Conservation (phyloP, 495 filamentous ascomycete species). For the Chaetomidium leptoderma region DNA sequence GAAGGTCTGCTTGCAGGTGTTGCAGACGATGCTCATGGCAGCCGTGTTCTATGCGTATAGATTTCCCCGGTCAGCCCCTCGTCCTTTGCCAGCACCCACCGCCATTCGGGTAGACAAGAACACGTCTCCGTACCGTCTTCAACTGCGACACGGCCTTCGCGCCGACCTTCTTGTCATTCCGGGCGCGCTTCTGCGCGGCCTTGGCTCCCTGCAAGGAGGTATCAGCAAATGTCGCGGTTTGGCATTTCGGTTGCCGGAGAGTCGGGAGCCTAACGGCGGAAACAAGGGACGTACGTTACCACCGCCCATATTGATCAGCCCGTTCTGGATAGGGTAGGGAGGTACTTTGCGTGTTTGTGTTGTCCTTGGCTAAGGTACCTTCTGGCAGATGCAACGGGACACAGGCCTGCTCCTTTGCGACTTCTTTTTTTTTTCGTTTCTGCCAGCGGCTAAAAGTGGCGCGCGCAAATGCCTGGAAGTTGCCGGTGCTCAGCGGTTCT, state of each 20-base stretch:
- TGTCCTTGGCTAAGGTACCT: not conserved
- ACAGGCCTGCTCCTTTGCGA: not conserved
- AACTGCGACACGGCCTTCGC: constrained; percentile 54
- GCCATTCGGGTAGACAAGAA: not conserved
- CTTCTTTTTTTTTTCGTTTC: constrained; percentile 13
- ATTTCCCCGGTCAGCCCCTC: constrained; percentile 3
- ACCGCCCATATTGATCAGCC: constrained; percentile 42
- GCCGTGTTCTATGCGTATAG: constrained; percentile 39
- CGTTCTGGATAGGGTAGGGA: no score
- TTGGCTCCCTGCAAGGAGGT: constrained; percentile 47
- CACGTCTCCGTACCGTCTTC: constrained; percentile 49
- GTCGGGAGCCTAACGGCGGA: constrained; percentile 5
- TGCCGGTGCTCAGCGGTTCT: constrained; percentile 5
- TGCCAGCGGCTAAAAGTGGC: constrained; percentile 18
- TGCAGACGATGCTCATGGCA: constrained; percentile 55
- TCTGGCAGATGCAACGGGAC: not conserved
- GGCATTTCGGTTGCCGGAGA: constrained; percentile 8
- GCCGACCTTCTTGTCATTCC: constrained; percentile 46
- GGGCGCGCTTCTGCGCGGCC: constrained; percentile 55
- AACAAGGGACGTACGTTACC: constrained; percentile 43
- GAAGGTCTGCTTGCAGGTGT: constrained; percentile 54
- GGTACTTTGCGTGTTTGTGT: not conserved
- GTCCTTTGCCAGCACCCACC: not conserved
- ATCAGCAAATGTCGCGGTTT: not conserved
- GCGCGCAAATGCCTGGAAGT: constrained; percentile 6